A percentile compares a stretch with the other conserved stretches of the same genome.
These are phyloP conservation scores for Apiotrichum sp. DNA, from an alignment of 1,284 basidiomycete genomes.

Conservation along the genomic window DNA sequence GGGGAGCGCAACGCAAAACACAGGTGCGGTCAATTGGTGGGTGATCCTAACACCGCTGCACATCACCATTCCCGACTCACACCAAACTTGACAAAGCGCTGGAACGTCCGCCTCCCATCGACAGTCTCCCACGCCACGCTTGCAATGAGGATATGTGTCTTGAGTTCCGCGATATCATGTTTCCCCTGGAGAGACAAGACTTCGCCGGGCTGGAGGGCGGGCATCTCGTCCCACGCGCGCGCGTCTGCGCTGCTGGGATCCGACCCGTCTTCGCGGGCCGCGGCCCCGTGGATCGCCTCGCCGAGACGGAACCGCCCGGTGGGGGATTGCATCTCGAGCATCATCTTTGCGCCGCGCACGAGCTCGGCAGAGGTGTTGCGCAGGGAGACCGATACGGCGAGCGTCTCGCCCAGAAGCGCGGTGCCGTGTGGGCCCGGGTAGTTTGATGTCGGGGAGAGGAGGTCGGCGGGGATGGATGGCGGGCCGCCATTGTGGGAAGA, in stretches of 20 bases:
- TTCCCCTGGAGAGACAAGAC: conserved; percentile 26
- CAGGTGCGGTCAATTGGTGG: no score
- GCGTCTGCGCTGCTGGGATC: conserved; percentile 11
- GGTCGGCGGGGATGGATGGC: conserved; percentile 14
- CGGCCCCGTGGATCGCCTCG: conserved; percentile 32
- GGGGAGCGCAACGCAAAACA: no score
- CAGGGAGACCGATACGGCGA: conserved; percentile 25
- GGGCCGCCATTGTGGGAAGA: background rate
- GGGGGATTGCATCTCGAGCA: conserved; percentile 39
- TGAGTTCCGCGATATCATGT: conserved; percentile 41
- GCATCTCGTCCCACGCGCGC: conserved; percentile 16
- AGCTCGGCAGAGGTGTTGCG: conserved; percentile 22
- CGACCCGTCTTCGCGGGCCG: background rate
- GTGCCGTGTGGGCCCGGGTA: conserved; percentile 34
- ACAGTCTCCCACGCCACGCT: conserved; percentile 46
- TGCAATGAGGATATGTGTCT: conserved; percentile 37
- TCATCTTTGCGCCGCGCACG: conserved; percentile 39
- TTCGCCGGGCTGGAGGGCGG: conserved; percentile 22
- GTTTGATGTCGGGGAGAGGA: conserved; percentile 37
- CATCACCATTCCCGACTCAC: conserved; percentile 50
- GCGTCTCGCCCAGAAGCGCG: conserved; percentile 32
- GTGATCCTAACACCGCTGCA: no score
- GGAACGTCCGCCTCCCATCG: conserved; percentile 67
- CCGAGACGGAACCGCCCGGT: conserved; percentile 32
- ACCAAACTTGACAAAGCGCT: conserved; percentile 82